These are phyloP conservation scores for Pseudozyma pruni DNA, from an alignment of 1,284 basidiomycete species.

Conservation along the genomic window DNA sequence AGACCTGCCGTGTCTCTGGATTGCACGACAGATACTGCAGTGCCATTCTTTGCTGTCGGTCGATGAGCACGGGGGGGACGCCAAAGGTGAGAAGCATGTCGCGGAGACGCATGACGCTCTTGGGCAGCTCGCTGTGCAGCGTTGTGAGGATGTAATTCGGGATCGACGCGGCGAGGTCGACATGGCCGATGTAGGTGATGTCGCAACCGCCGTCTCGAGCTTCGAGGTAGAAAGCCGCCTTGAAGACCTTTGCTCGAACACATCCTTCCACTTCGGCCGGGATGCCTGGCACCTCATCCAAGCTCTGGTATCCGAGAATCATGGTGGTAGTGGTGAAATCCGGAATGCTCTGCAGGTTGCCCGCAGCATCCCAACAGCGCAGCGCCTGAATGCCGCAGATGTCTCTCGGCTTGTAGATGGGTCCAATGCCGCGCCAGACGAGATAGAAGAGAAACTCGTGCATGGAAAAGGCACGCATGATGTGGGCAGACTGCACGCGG, in stretches of 20 bases:
- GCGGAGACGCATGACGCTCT: slow-evolving; percentile 30
- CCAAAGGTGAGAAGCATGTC: slow-evolving; percentile 53
- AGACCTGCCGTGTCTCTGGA: slow-evolving; percentile 44
- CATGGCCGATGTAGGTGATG: slow-evolving; percentile 50
- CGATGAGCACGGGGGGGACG: slow-evolving; percentile 51
- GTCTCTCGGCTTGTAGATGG: slow-evolving; percentile 53
- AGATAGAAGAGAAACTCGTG: slow-evolving; percentile 57
- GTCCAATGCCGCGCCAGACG: slow-evolving; percentile 53
- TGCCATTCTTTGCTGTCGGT: slow-evolving; percentile 36
- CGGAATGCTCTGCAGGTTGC: slow-evolving; percentile 26
- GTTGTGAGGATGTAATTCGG: slow-evolving; percentile 50
- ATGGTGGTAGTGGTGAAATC: slow-evolving; percentile 41
- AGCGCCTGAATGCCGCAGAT: slow-evolving; percentile 44
- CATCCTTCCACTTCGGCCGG: slow-evolving; percentile 43
- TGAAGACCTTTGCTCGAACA: slow-evolving; percentile 41
- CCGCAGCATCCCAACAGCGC: slow-evolving; percentile 40
- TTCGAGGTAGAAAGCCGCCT: slow-evolving; percentile 52
- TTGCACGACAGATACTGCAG: slow-evolving; percentile 42
- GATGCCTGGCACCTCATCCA: slow-evolving; percentile 41
- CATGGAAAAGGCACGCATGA: slow-evolving; percentile 44
- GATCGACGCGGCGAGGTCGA: slow-evolving; percentile 37
- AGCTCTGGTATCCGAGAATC: slow-evolving; percentile 39
- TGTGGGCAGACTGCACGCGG: slow-evolving; percentile 49
- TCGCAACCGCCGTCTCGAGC: slow-evolving; percentile 36
- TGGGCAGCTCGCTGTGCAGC: slow-evolving; percentile 45